Evolutionary conservation across 768 basidiomycete genomes (phyloP).

Genomic region (Sarcodon aspratus): DNA sequence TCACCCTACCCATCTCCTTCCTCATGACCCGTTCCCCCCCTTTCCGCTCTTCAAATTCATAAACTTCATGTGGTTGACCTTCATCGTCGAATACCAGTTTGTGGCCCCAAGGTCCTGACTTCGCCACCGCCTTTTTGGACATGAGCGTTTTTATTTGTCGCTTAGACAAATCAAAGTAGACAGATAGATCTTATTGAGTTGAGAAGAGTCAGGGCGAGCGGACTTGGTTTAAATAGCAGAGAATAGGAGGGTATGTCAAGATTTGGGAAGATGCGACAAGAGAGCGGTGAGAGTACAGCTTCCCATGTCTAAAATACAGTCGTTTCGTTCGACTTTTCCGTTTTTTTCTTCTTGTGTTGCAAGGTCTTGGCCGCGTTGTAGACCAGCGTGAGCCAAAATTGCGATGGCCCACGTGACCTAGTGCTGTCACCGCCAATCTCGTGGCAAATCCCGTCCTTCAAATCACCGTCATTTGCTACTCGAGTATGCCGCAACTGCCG

Average conservation of each 20-base stretch:
- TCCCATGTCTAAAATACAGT: conserved; percentile 96
- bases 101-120: conserved; percentile 41
- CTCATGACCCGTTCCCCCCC: conserved; percentile 44
- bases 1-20: conserved; percentile 66
- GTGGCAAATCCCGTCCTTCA: too few species aligned
- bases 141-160: conserved; percentile 69
- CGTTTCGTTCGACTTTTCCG: too few species aligned
- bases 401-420: too few species aligned
- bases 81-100: conserved; percentile 90
- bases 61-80: conserved; percentile 64
- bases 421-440: too few species aligned
- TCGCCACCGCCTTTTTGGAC: conserved; percentile 63
- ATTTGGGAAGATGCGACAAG: conserved; percentile 81
- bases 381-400: too few species aligned
- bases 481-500: too few species aligned
- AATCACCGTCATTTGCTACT: too few species aligned
- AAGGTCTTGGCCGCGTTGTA: too few species aligned
- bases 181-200: conserved; percentile 43
- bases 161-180: conserved; percentile 54
- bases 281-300: conserved; percentile 81
- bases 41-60: conserved; percentile 73
- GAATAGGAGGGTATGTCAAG: conserved; percentile 91
- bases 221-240: conserved; percentile 95
- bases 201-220: conserved; percentile 84
- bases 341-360: too few species aligned